Conservation (phyloP, 2,329 filamentous ascomycete species). For the Penicillium verrucosum region DNA sequence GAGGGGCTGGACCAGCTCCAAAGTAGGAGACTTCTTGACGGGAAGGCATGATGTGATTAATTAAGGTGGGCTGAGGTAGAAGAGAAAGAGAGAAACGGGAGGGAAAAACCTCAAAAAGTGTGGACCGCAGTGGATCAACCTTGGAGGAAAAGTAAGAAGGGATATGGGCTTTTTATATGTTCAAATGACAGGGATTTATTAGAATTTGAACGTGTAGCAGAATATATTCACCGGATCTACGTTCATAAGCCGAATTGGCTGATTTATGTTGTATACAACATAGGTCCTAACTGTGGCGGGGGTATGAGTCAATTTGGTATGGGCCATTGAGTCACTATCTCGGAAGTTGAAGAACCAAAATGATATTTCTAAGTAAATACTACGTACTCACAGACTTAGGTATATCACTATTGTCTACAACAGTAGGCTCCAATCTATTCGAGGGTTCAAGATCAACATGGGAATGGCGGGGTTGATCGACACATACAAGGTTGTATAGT, state of each 20-base stretch:
- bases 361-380: too few species aligned
- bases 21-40: conserved; percentile 79
- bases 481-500: background rate
- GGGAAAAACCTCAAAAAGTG: conserved; percentile 17
- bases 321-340: background rate
- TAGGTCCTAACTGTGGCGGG: conserved; percentile 14
- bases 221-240: conserved; percentile 8
- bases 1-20: conserved; percentile 81
- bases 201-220: background rate
- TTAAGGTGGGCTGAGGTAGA: background rate
- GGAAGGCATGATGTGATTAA: conserved; percentile 54
- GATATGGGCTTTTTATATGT: background rate
- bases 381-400: background rate
- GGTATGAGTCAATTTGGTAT: conserved; percentile 15
- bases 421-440: background rate
- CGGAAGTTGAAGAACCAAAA: background rate
- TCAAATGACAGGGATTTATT: background rate
- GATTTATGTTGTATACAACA: background rate
- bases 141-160: conserved; percentile 7
- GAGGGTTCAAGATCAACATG: background rate
- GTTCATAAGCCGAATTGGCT: background rate
- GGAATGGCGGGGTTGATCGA: background rate
- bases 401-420: background rate
- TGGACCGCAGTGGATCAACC: conserved; percentile 24
- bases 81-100: conserved; percentile 10